These are phyloP conservation scores for Lenzites betulinus DNA, from an alignment of 768 basidiomycete species.

Conservation along the genomic window DNA sequence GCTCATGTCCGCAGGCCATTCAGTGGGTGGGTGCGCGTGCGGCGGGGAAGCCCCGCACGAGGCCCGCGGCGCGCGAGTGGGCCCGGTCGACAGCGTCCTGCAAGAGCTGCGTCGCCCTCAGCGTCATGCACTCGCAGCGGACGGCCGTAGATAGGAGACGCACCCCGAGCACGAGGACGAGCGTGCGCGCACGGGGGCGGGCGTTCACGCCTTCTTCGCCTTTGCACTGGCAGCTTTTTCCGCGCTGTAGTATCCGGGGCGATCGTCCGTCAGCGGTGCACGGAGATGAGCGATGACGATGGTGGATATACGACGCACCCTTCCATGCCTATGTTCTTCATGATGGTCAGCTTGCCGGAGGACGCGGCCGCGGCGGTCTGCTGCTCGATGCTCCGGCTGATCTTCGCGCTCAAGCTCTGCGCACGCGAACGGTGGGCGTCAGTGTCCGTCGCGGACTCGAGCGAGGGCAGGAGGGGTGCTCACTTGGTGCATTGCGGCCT, in stretches of 20 bases:
- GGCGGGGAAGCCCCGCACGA: slow-evolving; percentile 7
- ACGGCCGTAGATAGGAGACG: background rate
- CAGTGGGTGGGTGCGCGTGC: background rate
- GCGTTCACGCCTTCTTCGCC: slow-evolving; percentile 22
- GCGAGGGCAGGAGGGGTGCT: slow-evolving; percentile 11
- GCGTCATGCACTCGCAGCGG: background rate
- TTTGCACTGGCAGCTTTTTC: slow-evolving; percentile 18
- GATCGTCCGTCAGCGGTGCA: background rate
- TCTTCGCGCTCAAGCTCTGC: slow-evolving; percentile 85
- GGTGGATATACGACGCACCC: slow-evolving; percentile 30
- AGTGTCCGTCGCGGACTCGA: background rate
- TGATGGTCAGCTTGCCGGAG: slow-evolving; percentile 87
- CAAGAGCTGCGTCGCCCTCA: slow-evolving; percentile 7
- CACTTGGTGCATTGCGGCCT: slow-evolving; percentile 80
- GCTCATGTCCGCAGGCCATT: slow-evolving; percentile 1
- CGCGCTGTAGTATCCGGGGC: slow-evolving; percentile 3
- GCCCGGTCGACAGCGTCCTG: background rate
- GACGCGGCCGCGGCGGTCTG: slow-evolving; percentile 92
- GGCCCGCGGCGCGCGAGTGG: background rate
- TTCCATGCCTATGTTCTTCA: slow-evolving; percentile 67
- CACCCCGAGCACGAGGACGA: background rate
- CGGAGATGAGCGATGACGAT: background rate
- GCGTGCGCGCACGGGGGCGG: background rate
- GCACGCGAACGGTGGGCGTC: no score
- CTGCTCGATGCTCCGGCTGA: slow-evolving; percentile 87